Conservation (phyloP, 2,329 filamentous ascomycete species). For the Beauveria sp. region DNA sequence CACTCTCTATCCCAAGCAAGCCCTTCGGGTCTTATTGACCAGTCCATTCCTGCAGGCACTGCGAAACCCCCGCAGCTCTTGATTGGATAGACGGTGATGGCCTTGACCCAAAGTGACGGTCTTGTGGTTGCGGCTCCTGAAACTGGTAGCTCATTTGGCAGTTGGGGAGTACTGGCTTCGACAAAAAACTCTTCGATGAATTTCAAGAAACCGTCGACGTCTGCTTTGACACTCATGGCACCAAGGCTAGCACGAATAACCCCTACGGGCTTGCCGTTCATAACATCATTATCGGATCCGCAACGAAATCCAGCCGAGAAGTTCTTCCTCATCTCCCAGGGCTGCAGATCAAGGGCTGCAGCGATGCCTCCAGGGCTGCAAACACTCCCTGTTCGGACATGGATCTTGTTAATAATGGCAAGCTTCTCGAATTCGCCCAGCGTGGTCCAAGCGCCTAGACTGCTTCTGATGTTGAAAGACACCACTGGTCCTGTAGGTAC, state of each 20-base stretch:
- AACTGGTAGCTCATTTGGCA: not conserved
- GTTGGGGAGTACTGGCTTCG: slow-evolving; percentile 11
- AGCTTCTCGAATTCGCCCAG: slow-evolving; percentile 83
- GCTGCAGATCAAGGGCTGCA: slow-evolving; percentile 59
- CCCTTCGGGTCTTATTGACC: slow-evolving; percentile 76
- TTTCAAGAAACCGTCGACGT: slow-evolving; percentile 62
- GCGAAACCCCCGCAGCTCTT: slow-evolving; percentile 84
- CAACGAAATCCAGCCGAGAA: slow-evolving; percentile 81
- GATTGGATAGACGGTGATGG: slow-evolving; percentile 75
- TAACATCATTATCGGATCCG: slow-evolving; percentile 72
- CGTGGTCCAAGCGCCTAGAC: slow-evolving; percentile 65
- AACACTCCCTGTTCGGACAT: slow-evolving; percentile 78
- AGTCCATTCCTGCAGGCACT: slow-evolving; percentile 55
- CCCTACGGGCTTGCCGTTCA: slow-evolving; percentile 79
- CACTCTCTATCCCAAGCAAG: slow-evolving; percentile 94
- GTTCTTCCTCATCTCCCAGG: slow-evolving; percentile 77
- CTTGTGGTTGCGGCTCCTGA: not conserved
- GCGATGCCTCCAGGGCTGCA: slow-evolving; percentile 90
- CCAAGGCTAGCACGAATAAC: slow-evolving; percentile 80
- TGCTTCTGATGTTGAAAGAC: slow-evolving; percentile 73
- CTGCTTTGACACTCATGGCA: slow-evolving; percentile 74
- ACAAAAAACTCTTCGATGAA: slow-evolving; percentile 67
- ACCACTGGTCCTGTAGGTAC: slow-evolving; percentile 62
- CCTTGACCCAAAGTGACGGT: slow-evolving; percentile 39
- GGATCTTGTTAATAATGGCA: slow-evolving; percentile 67